A percentile compares a stretch with the other conserved stretches of the same genome.
These are phyloP conservation scores for Mrakia gelida DNA, from an alignment of 768 basidiomycete genomes.

Conservation along the genomic window DNA sequence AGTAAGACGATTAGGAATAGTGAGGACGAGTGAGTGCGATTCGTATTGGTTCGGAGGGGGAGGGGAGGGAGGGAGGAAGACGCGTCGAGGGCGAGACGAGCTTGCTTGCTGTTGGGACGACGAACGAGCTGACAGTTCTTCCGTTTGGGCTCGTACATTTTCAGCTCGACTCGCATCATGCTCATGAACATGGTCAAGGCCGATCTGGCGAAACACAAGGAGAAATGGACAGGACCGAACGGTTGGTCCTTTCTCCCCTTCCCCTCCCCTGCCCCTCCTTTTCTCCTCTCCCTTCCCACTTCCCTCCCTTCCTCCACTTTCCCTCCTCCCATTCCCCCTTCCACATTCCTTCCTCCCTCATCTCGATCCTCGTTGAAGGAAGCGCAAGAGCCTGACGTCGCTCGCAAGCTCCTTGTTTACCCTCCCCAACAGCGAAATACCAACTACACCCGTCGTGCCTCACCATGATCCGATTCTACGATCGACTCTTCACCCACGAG, in stretches of 20 bases:
- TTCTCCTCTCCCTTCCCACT: neutral
- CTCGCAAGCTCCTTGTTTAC: neutral
- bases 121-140: neutral
- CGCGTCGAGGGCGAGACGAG: neutral
- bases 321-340: neutral
- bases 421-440: neutral
- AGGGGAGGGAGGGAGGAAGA: neutral
- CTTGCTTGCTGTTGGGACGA: too few relatives aligned
- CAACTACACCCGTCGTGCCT: constrained; percentile 29
- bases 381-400: neutral
- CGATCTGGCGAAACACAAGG: neutral
- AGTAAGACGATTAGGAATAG: constrained; percentile 19
- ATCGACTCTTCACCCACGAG: constrained; percentile 25
- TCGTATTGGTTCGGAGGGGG: neutral
- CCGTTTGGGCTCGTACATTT: neutral
- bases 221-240: constrained; percentile 20
- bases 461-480: constrained; percentile 33
- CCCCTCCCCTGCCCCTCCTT: neutral
- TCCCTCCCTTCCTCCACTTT: neutral
- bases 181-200: neutral
- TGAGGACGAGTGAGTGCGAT: constrained; percentile 28
- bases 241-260: neutral
- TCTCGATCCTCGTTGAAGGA: too few relatives aligned
- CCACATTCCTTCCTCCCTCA: too few relatives aligned
- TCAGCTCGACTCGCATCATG: neutral